phyloP scores from a whole-genome alignment of 2,329 filamentous ascomycete genomes.

The Uncinocarpus reesii region DNA sequence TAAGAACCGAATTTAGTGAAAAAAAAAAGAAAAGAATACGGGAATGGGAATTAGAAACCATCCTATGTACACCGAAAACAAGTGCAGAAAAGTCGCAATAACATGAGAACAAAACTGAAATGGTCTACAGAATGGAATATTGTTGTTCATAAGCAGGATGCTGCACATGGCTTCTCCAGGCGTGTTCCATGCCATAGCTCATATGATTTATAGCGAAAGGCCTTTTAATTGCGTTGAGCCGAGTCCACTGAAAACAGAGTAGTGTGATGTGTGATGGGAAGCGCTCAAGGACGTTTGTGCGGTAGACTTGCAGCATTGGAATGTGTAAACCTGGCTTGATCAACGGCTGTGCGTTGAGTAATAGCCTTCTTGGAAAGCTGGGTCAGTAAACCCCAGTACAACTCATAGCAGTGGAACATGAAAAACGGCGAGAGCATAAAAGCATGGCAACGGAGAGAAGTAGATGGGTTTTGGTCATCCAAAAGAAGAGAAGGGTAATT shows the following conservation, averaged over 20 bases:
- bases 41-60: neutral
- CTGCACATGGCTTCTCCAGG: neutral
- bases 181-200: neutral
- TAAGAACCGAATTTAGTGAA: neutral
- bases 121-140: neutral
- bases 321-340: neutral
- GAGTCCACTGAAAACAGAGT: neutral
- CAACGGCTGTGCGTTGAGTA: neutral
- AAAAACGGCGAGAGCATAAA: neutral
- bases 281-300: too few relatives aligned
- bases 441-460: neutral
- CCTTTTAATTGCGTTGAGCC: too few relatives aligned
- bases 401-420: neutral
- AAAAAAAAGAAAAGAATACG: neutral
- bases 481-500: conserved; percentile 6
- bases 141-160: neutral
- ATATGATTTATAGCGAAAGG: too few relatives aligned
- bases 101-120: neutral
- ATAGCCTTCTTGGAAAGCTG: neutral
- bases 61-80: neutral
- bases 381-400: neutral
- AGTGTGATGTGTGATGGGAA: too few relatives aligned
- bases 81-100: neutral
- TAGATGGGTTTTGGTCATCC: conserved; percentile 3
- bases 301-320: too few relatives aligned